Base-by-base conservation (phyloP, 352 stramenopile species). In the Globisporangium mamillatum region DNA sequence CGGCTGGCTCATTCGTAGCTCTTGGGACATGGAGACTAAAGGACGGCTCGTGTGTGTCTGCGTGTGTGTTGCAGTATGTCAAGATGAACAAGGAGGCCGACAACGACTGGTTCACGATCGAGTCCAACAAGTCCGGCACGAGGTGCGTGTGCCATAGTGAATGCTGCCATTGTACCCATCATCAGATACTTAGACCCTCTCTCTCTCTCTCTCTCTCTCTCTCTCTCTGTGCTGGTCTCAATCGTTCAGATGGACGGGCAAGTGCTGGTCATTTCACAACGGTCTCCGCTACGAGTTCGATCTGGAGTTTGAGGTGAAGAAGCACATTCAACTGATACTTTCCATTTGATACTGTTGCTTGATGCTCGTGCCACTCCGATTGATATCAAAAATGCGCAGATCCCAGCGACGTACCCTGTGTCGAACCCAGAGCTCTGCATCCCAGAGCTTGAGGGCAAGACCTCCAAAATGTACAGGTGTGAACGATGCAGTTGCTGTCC, bases 31-130 rank as follows among this genome's bases (percentile, higher is more conserved):
- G 3, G 24, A 25, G 7, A 64, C 24, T 64, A 18, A 64, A 24
- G 7, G 14, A 24, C n/a, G 25, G 55, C 29, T 48, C 7, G 3
- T 29, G 10, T 8, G 52, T 48, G 34, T 44, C 3, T 68, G n/a
- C 7, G 38, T 53, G 66, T 27, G 3, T 55, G 2, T 62, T 22
- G 16, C 56, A 93, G 78, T 94, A 93, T 73, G 88, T 97, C 56
- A 92, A 93, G 66, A 89, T 90, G 75, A 97, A 97, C 80, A 97
- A 97, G 71, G 89, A 88, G 62, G 83, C 83, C 22, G 89, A 95
- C 77, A 94, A 93, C 67, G 89, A 97, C 75, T 97, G 89, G 89
- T 97, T 97, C 69, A 92, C 82, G 38, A 95, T 97, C 69, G 83
- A 88, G 55, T 90, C 86, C 32, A 94, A 96, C 73, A 90, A 94